Evolutionary conservation across 176 grass and related monocot species (phyloP), one percentile per base, ranked within the genome.

Genomic region (Eragrostis nindensis): DNA sequence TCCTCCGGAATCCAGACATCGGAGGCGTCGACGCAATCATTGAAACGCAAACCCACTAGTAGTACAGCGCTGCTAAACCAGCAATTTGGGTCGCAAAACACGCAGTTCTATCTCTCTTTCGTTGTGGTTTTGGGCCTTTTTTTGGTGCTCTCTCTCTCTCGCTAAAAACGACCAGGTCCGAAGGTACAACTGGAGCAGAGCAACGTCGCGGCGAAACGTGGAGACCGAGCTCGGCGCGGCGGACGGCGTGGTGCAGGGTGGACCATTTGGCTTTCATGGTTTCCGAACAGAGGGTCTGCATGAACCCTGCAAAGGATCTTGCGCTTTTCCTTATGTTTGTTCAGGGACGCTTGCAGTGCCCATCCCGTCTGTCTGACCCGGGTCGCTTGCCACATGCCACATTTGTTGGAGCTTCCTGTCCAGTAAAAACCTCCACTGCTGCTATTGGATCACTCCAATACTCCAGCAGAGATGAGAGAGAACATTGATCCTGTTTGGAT

Each of bases 11-110:
- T 52, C 29, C 7, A 29, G 62, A 57, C 38, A n/a, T 76, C 64
- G 71, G 62, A 76, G 36, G 1, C 22, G 36, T 68, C 48, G 62
- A 75, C 53, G 63, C 64, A 60, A 68, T 83, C 17, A 75, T 68
- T 53, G 16, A 26, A 11, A 0, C 44, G 47, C 69, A 32, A 81
- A 48, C 24, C 60, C 60, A 13, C n/a, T n/a, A n/a, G n/a, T n/a
- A n/a, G n/a, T n/a, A n/a, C 56, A 9, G 1, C 57, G 25, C 26
- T 30, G 26, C 12, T 30, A 30, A 62, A 62, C 11, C 25, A 62
- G 60, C 60, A 18, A 13, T 10, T 10, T 24, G 2, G n/a, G 0
- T 25, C 21, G n/a, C 24, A 13, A 61, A 59, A 27, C 11, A 1
- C 11, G 22, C 12, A 11, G 12, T 46, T 12, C 10, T n/a, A n/a